Evolutionary conservation across 306 rosid species (phyloP).

Genomic region (Vigna mungo): DNA sequence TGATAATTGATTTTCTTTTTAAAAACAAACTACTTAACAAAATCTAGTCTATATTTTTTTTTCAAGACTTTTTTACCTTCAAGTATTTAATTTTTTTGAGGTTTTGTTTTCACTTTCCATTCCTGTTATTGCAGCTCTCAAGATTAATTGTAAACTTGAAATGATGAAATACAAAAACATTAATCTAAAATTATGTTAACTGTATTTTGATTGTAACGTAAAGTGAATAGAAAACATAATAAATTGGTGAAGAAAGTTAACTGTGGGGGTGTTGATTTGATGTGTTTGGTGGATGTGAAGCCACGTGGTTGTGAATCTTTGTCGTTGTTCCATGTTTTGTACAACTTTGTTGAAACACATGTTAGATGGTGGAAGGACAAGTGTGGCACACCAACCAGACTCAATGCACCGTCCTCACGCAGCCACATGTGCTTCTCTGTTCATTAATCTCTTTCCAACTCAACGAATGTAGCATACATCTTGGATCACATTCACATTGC

Average conservation of each 20-base stretch:
- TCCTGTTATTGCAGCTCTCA: too few relatives aligned
- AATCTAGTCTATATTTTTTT: too few relatives aligned
- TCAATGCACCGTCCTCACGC: background rate
- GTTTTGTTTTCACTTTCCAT: too few relatives aligned
- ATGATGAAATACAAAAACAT: too few relatives aligned
- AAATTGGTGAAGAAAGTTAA: background rate
- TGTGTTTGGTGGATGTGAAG: conserved; percentile 39
- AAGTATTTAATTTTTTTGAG: too few relatives aligned
- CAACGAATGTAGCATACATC: conserved; percentile 6
- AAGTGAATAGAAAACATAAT: background rate
- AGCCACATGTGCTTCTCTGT: background rate
- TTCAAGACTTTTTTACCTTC: too few relatives aligned
- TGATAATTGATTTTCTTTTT: background rate
- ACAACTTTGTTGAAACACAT: background rate
- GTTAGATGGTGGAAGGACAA: background rate
- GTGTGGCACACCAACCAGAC: conserved; percentile 2
- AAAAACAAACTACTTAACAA: background rate
- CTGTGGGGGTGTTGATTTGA: background rate
- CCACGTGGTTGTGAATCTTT: conserved; percentile 56
- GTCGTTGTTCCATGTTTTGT: background rate
- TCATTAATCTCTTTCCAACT: background rate
- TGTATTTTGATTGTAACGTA: too few relatives aligned
- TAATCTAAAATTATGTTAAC: background rate
- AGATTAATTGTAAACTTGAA: too few relatives aligned
- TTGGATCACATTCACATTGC: conserved; percentile 33